phyloP scores from a whole-genome alignment of 371 early-diverging fungal genomes.

The Mortierella sp. region DNA sequence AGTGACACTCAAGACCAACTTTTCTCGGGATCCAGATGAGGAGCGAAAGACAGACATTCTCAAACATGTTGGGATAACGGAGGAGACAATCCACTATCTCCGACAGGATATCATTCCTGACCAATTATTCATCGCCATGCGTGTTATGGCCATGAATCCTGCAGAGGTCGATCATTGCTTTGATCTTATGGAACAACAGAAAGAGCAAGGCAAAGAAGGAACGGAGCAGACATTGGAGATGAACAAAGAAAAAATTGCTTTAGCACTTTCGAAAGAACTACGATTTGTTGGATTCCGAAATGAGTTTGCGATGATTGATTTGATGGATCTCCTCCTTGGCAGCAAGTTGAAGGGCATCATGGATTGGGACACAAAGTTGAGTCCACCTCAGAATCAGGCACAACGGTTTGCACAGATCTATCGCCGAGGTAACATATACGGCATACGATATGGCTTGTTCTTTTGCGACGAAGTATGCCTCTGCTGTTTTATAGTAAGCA shows the following conservation, averaged over 20 bases:
- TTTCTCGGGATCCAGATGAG: slow-evolving; percentile 65
- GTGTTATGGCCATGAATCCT: slow-evolving; percentile 72
- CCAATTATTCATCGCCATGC: slow-evolving; percentile 62
- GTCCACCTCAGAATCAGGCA: slow-evolving; percentile 32
- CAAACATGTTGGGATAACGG: slow-evolving; percentile 43
- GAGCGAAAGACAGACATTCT: slow-evolving; percentile 60
- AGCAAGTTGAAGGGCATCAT: slow-evolving; percentile 45
- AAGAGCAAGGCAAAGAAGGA: slow-evolving; percentile 2
- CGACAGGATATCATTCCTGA: slow-evolving; percentile 57
- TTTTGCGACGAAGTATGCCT: no score
- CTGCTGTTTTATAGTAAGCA: no score
- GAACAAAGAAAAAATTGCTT: slow-evolving; percentile 8
- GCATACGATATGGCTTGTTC: background rate
- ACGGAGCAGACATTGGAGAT: background rate
- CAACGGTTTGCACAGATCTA: slow-evolving; percentile 64
- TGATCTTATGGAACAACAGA: slow-evolving; percentile 3
- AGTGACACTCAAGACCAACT: slow-evolving; percentile 66
- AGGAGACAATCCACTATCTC: slow-evolving; percentile 59
- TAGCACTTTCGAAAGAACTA: slow-evolving; percentile 28
- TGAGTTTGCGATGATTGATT: slow-evolving; percentile 63
- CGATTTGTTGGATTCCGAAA: slow-evolving; percentile 64
- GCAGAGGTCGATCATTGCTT: slow-evolving; percentile 55
- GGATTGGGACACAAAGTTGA: slow-evolving; percentile 21
- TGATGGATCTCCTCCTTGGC: slow-evolving; percentile 51
- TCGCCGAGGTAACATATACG: slow-evolving; percentile 63